Evolutionary conservation across 768 basidiomycete genomes (phyloP), one percentile per base, ranked within the genome.

Genomic region (Vararia minispora): DNA sequence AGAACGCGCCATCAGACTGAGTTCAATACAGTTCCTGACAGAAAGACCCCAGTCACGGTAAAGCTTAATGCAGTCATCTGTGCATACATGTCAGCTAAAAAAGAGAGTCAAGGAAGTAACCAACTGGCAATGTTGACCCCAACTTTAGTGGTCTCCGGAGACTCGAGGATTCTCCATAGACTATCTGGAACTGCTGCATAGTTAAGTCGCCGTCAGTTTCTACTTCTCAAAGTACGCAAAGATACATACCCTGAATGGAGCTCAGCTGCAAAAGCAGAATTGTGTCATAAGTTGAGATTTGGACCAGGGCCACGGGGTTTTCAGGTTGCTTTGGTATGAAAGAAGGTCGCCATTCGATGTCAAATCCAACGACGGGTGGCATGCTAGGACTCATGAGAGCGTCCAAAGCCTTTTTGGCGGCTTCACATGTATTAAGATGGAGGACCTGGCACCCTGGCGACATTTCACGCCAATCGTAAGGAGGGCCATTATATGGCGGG

Each of bases 291-390:
- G 64, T 74, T 2, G 82, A 78, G 13, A 88, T 67, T 52, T 89
- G 85, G 3, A 88, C 65, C 17, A 88, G 65, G 3, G 86, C 75
- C 14, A 83, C 76, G 17, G 68, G 79, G 51, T 87, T 81, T 55
- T 77, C 70, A 20, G 58, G 50, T 18, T 57, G 51, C 14, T 77
- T 74, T 51, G 72, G 76, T 32, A 47, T 44, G 48, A 58, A 75
- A 14, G 51, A 72, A 0, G 86, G 86, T 43, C 68, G 74, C 84
- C 86, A 88, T 57, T 89, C 86, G 26, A 84, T 62, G 52, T 89
- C 86, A 45, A 88, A 76, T 20, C 86, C 86, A 35, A 71, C 28
- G 11, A 42, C 40, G 21, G 41, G 14, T n/a, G n/a, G n/a, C n/a
- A n/a, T n/a, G n/a, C n/a, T n/a, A n/a, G n/a, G n/a, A n/a, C n/a